These are phyloP conservation scores for Diversispora epigaea DNA, from an alignment of 192 early-diverging fungal species.

Conservation along the genomic window DNA sequence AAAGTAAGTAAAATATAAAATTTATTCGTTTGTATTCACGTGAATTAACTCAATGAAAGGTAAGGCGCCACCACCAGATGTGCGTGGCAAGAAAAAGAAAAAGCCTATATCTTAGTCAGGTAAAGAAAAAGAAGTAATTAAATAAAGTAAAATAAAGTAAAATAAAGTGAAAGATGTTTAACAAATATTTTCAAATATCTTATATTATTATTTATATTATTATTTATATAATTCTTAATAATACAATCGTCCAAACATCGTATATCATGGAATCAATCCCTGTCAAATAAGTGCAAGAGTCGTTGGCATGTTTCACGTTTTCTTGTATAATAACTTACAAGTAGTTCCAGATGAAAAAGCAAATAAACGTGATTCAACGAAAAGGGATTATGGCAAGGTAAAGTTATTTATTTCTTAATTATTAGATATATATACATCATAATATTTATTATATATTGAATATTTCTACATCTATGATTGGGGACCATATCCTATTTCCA, in stretches of 20 bases:
- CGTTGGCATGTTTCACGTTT: constrained; percentile 2
- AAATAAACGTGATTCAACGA: constrained; percentile 5
- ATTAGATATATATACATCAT: no score
- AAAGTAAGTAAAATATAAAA: no score
- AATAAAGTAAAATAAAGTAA: background rate
- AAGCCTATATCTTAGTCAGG: constrained; percentile 1
- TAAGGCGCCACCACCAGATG: background rate
- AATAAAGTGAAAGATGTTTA: background rate
- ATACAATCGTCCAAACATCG: constrained; percentile 12
- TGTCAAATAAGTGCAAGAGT: constrained; percentile 9
- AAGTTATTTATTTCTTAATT: constrained; percentile 2
- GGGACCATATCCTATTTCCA: constrained; percentile 12
- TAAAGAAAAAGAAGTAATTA: background rate
- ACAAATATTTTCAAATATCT: no score
- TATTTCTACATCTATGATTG: background rate
- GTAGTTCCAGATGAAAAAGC: constrained; percentile 2
- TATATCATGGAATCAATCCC: constrained; percentile 29
- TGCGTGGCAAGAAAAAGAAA: constrained; percentile 22
- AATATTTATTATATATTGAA: background rate
- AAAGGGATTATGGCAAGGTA: constrained; percentile 8
- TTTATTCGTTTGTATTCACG: no score
- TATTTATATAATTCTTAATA: background rate
- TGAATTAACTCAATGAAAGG: background rate
- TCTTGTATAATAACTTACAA: constrained; percentile 16
- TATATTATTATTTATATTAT: no score